Evolutionary conservation across 176 grass and related monocot species (phyloP), one percentile per base, ranked within the genome.

Genomic region (Musa schizocarpa): DNA sequence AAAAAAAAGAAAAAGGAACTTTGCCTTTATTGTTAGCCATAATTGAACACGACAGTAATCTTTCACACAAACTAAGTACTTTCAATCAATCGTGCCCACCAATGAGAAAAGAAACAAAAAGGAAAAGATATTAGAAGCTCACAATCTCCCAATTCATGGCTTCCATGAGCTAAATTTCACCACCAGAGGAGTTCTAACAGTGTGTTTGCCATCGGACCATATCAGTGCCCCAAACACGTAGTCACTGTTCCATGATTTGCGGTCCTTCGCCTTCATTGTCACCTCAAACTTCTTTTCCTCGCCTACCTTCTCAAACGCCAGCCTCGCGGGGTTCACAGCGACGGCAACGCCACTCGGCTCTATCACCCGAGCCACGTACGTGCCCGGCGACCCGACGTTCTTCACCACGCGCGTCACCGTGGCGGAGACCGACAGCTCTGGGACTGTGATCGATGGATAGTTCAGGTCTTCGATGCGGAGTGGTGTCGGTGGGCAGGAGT

Each of bases 171-270:
- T 50, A 74, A 11, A n/a, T 53, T 77, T 77, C 20, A 65, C 75
- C 43, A 26, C 61, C 0, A 77, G 21, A 24, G 61, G 59, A 23
- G 49, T 77, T 52, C 75, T 77, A 11, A 77, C 75, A 17, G 65
- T 7, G 23, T 77, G 75, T 6, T 65, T 77, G 43, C 59, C 75
- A n/a, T 77, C 75, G 1, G 75, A 65, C 75, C 75, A 77, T 1
- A 65, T 52, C 48, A 77, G 48, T n/a, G 11, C 9, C 5, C 75
- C 75, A 24, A 77, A 77, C n/a, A 52, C 59, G 25, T 65, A 77
- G 3, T 77, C 75, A 9, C 24, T 11, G 12, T 8, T 43, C 9
- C 1, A 76, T 24, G 19, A 59, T 22, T 3, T 14, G 11, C 61
- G 7, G 11, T 77, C 48, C 13, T 65, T 50, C 3, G 9, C 2